A percentile compares a stretch with the other conserved stretches of the same genome.
Evolutionary conservation across 192 early-diverging fungal species (phyloP).

Genomic region (Lunasporangiospora selenospora): DNA sequence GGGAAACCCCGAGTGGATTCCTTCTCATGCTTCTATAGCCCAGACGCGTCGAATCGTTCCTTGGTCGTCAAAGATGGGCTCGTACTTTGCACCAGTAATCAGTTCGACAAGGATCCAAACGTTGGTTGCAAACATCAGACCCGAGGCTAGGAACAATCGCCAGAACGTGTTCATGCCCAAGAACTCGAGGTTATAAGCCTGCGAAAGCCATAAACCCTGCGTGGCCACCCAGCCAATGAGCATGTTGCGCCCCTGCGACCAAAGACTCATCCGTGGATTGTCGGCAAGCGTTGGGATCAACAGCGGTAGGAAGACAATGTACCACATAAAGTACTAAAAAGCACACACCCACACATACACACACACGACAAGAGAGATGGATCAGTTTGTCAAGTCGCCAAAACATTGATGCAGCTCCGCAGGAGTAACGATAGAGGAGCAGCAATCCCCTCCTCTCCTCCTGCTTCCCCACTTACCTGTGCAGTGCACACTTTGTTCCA

Average conservation of each 20-base stretch:
- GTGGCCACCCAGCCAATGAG: conserved; percentile 25
- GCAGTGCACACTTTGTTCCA: conserved; percentile 98
- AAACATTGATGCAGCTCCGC: no score
- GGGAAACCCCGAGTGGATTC: no score
- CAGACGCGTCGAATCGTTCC: conserved; percentile 58
- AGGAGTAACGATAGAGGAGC: no score
- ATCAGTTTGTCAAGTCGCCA: no score
- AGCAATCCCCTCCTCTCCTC: no score
- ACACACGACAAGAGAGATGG: no score
- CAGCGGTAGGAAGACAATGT: conserved; percentile 90
- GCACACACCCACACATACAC: not conserved
- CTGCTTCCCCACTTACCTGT: conserved; percentile 68
- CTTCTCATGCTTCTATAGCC: no score
- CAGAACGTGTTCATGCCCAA: conserved; percentile 84
- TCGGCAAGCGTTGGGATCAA: conserved; percentile 66
- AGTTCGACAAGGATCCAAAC: conserved; percentile 72
- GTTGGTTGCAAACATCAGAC: conserved; percentile 76
- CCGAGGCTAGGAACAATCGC: conserved; percentile 74
- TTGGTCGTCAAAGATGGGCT: conserved; percentile 53
- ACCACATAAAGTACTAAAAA: conserved; percentile 98
- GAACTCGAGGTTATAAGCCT: conserved; percentile 90
- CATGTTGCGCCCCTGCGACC: conserved; percentile 21
- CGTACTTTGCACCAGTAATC: conserved; percentile 54
- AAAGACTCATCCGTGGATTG: conserved; percentile 23
- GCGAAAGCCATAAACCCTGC: conserved; percentile 86